Evolutionary conservation across 805 yeast species (phyloP), one percentile per base, ranked within the genome.

Genomic region (Candida berthetii): DNA sequence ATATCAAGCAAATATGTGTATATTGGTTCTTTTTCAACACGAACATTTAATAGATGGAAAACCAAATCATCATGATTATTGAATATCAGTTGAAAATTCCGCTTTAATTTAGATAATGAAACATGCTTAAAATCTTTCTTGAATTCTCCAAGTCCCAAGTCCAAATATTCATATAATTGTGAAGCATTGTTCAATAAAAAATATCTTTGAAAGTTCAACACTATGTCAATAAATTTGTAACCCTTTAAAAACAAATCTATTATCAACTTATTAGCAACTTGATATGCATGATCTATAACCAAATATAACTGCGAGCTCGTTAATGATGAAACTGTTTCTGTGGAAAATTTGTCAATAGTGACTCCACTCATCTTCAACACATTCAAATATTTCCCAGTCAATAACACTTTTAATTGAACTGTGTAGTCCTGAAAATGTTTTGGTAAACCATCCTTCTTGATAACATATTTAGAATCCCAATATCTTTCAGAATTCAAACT

Each of bases 301-400:
- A 78, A 56, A 35, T 73, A 69, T 20, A 90, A 62, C 48, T 74
- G 73, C 0, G 69, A 54, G 20, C 71, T 49, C 54, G 57, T 50
- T 53, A 66, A 42, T 35, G 57, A 50, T 41, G 65, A 57, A 18
- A 70, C 58, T n/a, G 57, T 29, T n/a, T 31, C 43, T 22, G 45
- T 41, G 3, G 49, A 41, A 19, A 50, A 52, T 10, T 49, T n/a
- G 35, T 52, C 53, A 35, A 53, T 11, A 0, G 51, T 52, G 3
- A 76, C 62, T 0, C 82, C 83, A 52, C 85, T 80, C 42, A 72
- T 78, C 42, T 77, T 72, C 35, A 85, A 68, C 3, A 91, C 81
- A 52, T 87, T 85, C 42, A 89, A 64, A 50, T 82, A 82, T 60
- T 88, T 90, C 2, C 99, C 99, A 0, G 96, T 86, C 39, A 80